Conservation (phyloP, 1,284 basidiomycete genomes). For the Leccinum variabile region DNA sequence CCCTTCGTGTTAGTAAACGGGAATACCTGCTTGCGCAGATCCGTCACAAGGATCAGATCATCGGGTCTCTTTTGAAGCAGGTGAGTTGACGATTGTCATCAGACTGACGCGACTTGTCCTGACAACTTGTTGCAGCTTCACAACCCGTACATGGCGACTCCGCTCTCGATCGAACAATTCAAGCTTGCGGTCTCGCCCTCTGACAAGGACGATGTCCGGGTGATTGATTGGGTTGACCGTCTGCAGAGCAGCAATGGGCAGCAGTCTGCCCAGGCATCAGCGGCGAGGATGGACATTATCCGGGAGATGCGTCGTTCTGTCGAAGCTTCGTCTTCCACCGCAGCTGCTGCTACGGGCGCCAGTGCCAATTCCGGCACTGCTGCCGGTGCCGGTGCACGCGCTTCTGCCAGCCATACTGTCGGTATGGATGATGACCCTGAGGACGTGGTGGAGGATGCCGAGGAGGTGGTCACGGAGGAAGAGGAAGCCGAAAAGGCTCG, state of each 20-base stretch:
- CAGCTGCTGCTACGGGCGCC: neutral
- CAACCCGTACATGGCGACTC: slow-evolving; percentile 75
- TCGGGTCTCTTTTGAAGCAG: slow-evolving; percentile 78
- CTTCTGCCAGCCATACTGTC: neutral
- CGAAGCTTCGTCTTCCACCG: slow-evolving; percentile 29
- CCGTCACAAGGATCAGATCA: slow-evolving; percentile 78
- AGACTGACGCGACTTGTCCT: neutral
- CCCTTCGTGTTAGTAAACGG: slow-evolving; percentile 58
- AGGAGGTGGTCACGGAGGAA: slow-evolving; percentile 31
- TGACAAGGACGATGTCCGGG: slow-evolving; percentile 63
- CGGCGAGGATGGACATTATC: slow-evolving; percentile 30
- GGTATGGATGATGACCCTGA: slow-evolving; percentile 14
- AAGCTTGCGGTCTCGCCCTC: slow-evolving; percentile 71
- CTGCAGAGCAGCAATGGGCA: slow-evolving; percentile 39
- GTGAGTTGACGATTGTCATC: slow-evolving; percentile 38
- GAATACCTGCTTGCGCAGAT: slow-evolving; percentile 81
- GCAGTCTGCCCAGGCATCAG: slow-evolving; percentile 22
- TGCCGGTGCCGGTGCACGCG: neutral
- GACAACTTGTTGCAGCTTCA: slow-evolving; percentile 51
- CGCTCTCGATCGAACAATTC: slow-evolving; percentile 73
- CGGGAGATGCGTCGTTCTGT: slow-evolving; percentile 29
- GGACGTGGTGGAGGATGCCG: slow-evolving; percentile 27
- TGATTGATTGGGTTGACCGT: slow-evolving; percentile 69
- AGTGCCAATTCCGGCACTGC: neutral
- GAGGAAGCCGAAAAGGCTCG: slow-evolving; percentile 44